Percentiles rank a stretch among this genome's conserved stretches.
Conservation (phyloP, 768 basidiomycete genomes). For the Serendipita sp. region DNA sequence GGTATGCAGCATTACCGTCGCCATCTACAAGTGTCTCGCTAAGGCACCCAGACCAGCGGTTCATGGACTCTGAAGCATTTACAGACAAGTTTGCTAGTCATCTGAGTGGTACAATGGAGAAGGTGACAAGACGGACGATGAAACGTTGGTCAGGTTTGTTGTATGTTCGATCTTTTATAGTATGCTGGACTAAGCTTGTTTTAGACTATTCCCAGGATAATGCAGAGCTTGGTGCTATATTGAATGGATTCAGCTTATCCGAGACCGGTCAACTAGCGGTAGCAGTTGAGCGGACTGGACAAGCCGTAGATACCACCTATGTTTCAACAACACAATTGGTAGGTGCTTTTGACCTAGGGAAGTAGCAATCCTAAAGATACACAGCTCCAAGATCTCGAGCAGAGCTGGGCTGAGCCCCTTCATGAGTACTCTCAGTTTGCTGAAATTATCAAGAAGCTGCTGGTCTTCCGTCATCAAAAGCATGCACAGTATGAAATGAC, state of each 20-base stretch:
- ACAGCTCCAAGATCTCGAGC: slow-evolving; percentile 85
- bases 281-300: slow-evolving; percentile 91
- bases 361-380: background rate
- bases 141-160: slow-evolving; percentile 85
- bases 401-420: slow-evolving; percentile 88
- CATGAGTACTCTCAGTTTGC: slow-evolving; percentile 95
- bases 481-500: slow-evolving; percentile 97
- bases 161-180: background rate
- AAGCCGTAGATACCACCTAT: slow-evolving; percentile 88
- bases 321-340: slow-evolving; percentile 83
- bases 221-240: slow-evolving; percentile 74
- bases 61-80: slow-evolving; percentile 89
- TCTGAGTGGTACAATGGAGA: slow-evolving; percentile 85
- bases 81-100: slow-evolving; percentile 92
- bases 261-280: slow-evolving; percentile 56
- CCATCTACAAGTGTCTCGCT: slow-evolving; percentile 80
- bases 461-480: slow-evolving; percentile 93
- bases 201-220: slow-evolving; percentile 73
- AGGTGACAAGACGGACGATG: slow-evolving; percentile 76
- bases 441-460: slow-evolving; percentile 81
- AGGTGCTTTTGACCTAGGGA: slow-evolving; percentile 15
- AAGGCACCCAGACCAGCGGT: slow-evolving; percentile 86
- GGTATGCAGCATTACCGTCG: slow-evolving; percentile 74
- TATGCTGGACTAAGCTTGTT: background rate
- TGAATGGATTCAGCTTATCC: slow-evolving; percentile 87